Base-by-base conservation (phyloP, 164 flowering plant species). In the Stephania cephalantha region DNA sequence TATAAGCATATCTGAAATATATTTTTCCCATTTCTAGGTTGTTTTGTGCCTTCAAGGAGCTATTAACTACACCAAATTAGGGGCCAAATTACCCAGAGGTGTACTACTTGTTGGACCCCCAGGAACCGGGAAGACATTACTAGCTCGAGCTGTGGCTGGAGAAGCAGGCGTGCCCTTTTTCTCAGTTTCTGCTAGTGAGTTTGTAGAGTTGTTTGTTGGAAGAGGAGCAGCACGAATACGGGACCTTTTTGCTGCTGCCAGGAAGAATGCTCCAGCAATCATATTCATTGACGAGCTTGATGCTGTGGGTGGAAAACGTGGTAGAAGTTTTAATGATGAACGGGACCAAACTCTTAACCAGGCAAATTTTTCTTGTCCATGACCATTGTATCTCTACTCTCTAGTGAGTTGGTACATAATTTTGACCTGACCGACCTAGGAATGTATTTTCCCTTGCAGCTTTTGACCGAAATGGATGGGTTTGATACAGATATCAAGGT, bases 101-200 rank as follows among this genome's bases (percentile, higher is more conserved):
- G 97, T 95, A 70, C 81, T 93, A 73, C 87, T 95, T 71, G 95
- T 92, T 64, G 99, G 99, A 52, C 96, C 98, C 53, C 99, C 99
- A 45, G 98, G 99, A 71, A 91, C 99, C n/a, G 99, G 99, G 75
- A 95, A 95, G 81, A 95, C 99, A 77, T 82, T 95, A 72, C 84
- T 95, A 72, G 99, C 99, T 12, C 97, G 98, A 81, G 98, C 99
- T 35, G 99, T 95, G 78, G 98, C 97, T 79, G 99, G 97, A 74
- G 97, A 95, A 88, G 98, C 98, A 45, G 99, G 99, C 72, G 97
- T 95, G 7, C 99, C 99, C 5, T 95, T 95, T 79, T 93, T 92
- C 80, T 81, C 90, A 63, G 98, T 90, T 77, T 92, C 98, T 80
- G 99, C 99, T 29, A 95, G 98, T 85, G 99, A 95, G 81, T 95